phyloP scores from a whole-genome alignment of 108 stramenopile genomes.

The Cyclotella kingstonii region DNA sequence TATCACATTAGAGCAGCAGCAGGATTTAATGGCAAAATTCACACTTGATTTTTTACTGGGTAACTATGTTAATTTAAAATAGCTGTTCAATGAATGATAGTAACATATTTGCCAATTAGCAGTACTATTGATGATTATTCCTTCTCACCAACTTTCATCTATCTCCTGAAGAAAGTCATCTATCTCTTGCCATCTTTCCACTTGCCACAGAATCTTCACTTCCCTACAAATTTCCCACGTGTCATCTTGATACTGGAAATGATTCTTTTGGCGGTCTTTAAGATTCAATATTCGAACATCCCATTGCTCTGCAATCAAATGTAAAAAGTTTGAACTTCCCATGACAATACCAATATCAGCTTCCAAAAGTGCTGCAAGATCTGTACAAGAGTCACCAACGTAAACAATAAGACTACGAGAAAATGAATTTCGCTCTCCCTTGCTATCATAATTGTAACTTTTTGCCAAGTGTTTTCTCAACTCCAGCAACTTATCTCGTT shows the following conservation, averaged over 20 bases:
- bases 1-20: conserved; percentile 49
- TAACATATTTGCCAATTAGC: background rate
- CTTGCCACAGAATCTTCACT: conserved; percentile 20
- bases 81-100: background rate
- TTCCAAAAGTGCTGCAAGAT: conserved; percentile 47
- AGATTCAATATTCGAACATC: conserved; percentile 36
- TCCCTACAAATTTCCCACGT: background rate
- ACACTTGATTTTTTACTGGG: conserved; percentile 42
- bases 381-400: conserved; percentile 60
- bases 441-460: background rate
- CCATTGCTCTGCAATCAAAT: conserved; percentile 34
- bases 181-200: conserved; percentile 36
- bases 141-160: conserved; percentile 20
- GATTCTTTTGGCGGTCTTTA: conserved; percentile 16
- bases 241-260: conserved; percentile 5
- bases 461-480: conserved; percentile 23
- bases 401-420: conserved; percentile 40
- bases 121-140: background rate
- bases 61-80: conserved; percentile 5
- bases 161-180: conserved; percentile 32
- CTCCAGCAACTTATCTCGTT: conserved; percentile 39
- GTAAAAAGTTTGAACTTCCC: conserved; percentile 38
- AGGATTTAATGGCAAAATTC: conserved; percentile 23
- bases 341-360: conserved; percentile 59
- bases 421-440: background rate